These are phyloP conservation scores for Dactylorhiza incarnata DNA, from an alignment of 106 monocot species.

Conservation along the genomic window DNA sequence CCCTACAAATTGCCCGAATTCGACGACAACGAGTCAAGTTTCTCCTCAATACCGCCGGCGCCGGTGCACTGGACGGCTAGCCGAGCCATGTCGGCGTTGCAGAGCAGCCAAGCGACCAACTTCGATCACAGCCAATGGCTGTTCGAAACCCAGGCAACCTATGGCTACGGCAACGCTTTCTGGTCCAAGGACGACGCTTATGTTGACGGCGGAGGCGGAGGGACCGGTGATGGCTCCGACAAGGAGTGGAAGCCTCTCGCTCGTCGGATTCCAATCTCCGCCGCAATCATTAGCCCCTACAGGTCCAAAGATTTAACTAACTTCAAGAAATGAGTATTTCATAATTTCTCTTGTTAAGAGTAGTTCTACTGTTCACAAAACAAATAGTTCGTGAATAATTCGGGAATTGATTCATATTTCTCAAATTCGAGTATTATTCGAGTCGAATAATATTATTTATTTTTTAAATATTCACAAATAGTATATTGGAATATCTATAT, in stretches of 20 bases:
- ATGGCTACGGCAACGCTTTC: conserved; percentile 71
- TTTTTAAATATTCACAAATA: too few species aligned
- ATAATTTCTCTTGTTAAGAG: too few species aligned
- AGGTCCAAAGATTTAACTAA: conserved; percentile 9
- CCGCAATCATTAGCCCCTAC: conserved; percentile 54
- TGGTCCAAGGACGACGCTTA: conserved; percentile 36
- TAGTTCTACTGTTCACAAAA: too few species aligned
- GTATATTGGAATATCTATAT: too few species aligned
- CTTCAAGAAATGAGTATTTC: too few species aligned
- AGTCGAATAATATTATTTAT: neutral
- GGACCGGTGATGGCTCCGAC: conserved; percentile 24
- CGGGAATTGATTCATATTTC: neutral
- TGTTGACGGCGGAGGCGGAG: conserved; percentile 24
- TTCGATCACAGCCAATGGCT: conserved; percentile 76
- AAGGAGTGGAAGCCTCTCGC: conserved; percentile 82
- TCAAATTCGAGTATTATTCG: neutral
- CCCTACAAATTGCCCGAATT: conserved; percentile 38
- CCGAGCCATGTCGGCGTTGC: conserved; percentile 38
- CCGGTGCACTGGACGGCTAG: conserved; percentile 22
- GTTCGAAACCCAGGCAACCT: conserved; percentile 67
- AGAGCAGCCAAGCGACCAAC: conserved; percentile 63
- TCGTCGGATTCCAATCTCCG: conserved; percentile 42
- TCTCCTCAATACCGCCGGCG: conserved; percentile 22
- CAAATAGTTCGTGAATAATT: too few species aligned
- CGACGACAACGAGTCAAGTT: conserved; percentile 20